Evolutionary conservation across 495 filamentous ascomycete genomes (phyloP).

Genomic region (Chaetomium cochliodes): DNA sequence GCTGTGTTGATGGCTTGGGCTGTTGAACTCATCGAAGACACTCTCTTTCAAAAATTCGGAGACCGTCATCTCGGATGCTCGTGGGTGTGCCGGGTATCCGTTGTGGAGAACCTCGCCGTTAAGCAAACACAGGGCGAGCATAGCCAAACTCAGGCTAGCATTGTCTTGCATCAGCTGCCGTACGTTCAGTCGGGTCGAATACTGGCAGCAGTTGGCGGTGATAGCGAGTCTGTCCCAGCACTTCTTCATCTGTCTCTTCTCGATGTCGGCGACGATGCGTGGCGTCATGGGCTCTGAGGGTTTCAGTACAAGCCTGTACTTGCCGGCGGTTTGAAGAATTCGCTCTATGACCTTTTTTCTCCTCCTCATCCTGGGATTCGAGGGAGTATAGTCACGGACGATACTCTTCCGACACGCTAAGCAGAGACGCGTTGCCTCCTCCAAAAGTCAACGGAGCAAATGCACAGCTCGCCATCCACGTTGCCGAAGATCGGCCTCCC

Average conservation of each 20-base stretch:
- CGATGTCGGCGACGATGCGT: too few species aligned
- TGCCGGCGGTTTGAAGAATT: too few species aligned
- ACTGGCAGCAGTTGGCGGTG: constrained; percentile 17
- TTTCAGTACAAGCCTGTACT: too few species aligned
- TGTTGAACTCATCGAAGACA: constrained; percentile 30
- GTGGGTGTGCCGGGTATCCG: constrained; percentile 12
- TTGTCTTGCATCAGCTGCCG: constrained; percentile 25
- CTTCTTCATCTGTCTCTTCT: too few species aligned
- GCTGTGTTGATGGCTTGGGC: constrained; percentile 26
- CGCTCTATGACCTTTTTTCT: too few species aligned
- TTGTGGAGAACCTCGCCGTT: constrained; percentile 42
- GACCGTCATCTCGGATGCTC: constrained; percentile 25
- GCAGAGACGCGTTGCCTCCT: constrained; percentile 33
- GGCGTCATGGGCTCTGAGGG: too few species aligned
- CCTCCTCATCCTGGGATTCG: too few species aligned
- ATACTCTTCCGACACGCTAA: constrained; percentile 28
- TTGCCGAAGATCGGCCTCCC: constrained; percentile 25
- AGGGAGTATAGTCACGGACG: constrained; percentile 35
- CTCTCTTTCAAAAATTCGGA: constrained; percentile 31
- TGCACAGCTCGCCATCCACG: constrained; percentile 35
- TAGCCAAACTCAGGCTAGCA: constrained; percentile 34
- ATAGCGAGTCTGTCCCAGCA: too few species aligned
- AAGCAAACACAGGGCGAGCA: constrained; percentile 36
- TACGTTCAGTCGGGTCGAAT: constrained; percentile 33
- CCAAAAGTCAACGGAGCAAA: constrained; percentile 33